Evolutionary conservation across 2,329 filamentous ascomycete genomes (phyloP).

Genomic region (Colletotrichum liriopes): DNA sequence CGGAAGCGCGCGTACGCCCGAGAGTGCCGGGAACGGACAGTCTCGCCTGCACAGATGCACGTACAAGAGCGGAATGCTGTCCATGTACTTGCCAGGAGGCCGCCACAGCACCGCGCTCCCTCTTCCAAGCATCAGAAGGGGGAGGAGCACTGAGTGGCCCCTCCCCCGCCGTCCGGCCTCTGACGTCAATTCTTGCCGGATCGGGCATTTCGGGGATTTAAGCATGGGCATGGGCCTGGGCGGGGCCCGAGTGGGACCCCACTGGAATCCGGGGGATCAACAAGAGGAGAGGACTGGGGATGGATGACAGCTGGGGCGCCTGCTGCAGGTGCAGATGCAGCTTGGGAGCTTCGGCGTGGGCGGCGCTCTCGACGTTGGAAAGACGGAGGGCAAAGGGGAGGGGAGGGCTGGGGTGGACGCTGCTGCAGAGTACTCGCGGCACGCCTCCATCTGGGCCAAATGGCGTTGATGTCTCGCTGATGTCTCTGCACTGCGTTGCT

Average conservation of each 20-base stretch:
- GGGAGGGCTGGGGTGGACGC: too few species aligned
- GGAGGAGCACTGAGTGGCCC: background rate
- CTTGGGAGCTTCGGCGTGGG: background rate
- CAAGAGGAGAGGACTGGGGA: background rate
- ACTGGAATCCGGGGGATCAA: background rate
- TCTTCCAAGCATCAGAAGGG: background rate
- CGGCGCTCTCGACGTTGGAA: background rate
- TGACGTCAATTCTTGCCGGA: conserved; percentile 7
- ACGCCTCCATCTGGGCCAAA: too few species aligned
- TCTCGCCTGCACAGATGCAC: background rate
- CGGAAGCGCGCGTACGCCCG: background rate
- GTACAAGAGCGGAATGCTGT: too few species aligned
- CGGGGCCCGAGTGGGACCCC: background rate
- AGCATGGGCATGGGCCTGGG: background rate
- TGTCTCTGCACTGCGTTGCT: too few species aligned
- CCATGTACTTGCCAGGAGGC: too few species aligned
- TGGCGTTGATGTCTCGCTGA: too few species aligned
- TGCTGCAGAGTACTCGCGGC: too few species aligned
- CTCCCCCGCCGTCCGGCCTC: background rate
- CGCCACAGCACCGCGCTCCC: background rate
- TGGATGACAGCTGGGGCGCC: background rate
- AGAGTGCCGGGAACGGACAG: background rate
- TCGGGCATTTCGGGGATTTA: background rate
- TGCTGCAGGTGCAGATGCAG: background rate
- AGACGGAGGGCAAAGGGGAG: background rate